Base-by-base conservation (phyloP, 129 eudicot genomes). In the Silybum marianum region DNA sequence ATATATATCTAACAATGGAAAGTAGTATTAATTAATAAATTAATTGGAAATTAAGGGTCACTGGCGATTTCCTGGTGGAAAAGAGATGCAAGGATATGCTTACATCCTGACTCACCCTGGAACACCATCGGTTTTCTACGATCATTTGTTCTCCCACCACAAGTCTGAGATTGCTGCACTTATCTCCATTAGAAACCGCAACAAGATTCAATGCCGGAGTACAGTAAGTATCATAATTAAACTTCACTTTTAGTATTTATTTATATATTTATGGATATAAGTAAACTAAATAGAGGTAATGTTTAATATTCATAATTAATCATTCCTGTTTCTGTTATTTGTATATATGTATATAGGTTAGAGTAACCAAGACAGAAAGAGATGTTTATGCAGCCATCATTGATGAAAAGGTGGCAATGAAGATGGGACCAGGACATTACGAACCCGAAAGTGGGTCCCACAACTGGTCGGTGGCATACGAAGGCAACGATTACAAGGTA, bases 41-140 rank as follows among this genome's bases (percentile, higher is more conserved):
- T 7, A 13, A 39, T 80, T 68, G 12, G 51, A 30, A 32, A 58
- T 18, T 58, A 58, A 96, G 99, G 99, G 99, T 85, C 99, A 96
- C 77, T 96, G 99, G 99, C 90, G 99, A 88, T 96, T 96, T 87
- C 99, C 99, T 23, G 96, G 95, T 78, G 99, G 99, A 75, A 93
- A 91, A 80, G 99, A 96, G 86, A 96, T 96, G 95, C 99, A 96
- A 90, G 99, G 99, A 74, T 96, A 96, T 76, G 95, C 99, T 38
- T 96, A 96, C 89, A 96, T 96, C 76, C 83, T 96, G 69, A 96
- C 99, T 76, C 99, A 96, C 85, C 95, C 99, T 2, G 98, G 98
- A 71, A 96, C 99, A 10, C 99, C 99, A 30, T 86, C 99, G 1
- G 97, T 96, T 60, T 96, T 96, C 86, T 96, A 88, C 42, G 99